These are phyloP conservation scores for Sequoiadendron giganteum DNA, from an alignment of 75 land plant species.

Conservation along the genomic window DNA sequence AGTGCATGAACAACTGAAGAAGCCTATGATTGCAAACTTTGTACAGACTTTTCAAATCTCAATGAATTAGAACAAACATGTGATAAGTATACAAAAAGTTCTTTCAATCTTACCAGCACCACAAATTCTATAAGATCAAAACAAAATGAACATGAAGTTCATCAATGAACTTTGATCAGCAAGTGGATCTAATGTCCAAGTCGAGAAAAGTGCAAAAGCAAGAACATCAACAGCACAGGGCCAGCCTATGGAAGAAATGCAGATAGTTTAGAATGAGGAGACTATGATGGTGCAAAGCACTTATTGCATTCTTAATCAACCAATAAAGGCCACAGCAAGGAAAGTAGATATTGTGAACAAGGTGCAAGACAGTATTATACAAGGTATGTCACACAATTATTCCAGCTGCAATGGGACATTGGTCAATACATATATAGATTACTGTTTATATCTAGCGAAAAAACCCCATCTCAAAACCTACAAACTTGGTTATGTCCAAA, in stretches of 20 bases:
- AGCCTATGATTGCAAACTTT: neutral
- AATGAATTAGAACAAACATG: neutral
- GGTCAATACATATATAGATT: neutral
- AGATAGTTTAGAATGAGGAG: neutral
- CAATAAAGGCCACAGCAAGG: neutral
- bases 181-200: neutral
- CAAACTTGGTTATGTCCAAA: neutral
- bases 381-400: neutral
- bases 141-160: neutral
- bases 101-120: neutral
- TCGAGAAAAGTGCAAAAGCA: neutral
- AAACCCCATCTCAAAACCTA: neutral
- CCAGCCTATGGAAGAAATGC: neutral
- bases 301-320: neutral
- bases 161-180: neutral
- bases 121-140: neutral
- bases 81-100: neutral
- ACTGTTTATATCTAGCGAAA: neutral
- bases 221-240: neutral
- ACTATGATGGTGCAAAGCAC: neutral
- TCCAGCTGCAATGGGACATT: neutral
- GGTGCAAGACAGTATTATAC: neutral
- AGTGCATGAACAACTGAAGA: too few species aligned
- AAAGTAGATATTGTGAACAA: neutral
- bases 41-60: neutral